Evolutionary conservation across 179 eudicot genomes (phyloP), one percentile per base, ranked within the genome.

Genomic region (Sideroxylon spinosum): DNA sequence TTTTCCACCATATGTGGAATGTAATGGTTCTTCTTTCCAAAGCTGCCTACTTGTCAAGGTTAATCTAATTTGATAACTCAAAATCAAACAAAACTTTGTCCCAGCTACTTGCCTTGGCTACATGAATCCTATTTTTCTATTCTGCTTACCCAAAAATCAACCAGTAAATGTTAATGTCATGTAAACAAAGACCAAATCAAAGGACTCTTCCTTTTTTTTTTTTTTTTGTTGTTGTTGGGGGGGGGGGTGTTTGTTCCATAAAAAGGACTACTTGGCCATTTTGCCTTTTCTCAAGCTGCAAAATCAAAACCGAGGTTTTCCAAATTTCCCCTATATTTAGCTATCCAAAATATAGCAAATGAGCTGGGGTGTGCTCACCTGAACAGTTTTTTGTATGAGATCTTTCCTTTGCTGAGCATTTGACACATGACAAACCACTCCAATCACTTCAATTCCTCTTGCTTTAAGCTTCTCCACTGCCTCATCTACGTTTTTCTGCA

Each of bases 371-470:
- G 29, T 20, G 22, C 73, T 66, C 20, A 94, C 98, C 97, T 88
- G 85, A 62, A 94, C 68, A 19, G 97, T 94, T 46, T 84, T 84
- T 7, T 86, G 87, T 8, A 92, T 85, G 66, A 94, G 83, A 89
- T 86, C 84, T 85, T 87, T 91, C 82, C 98, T 85, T 7, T 94
- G 98, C 63, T 86, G 83, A 14, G 90, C 91, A 88, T 90, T 90
- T 26, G 93, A 88, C 6, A 95, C 98, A 76, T 95, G 97, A 78
- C 98, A 95, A 80, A 90, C 97, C 83, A 94, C 88, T 73, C 98
- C 98, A 29, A 87, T 48, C 26, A 82, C 98, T 84, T 94, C 91
- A 79, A 91, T 86, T 48, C 97, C 97, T 81, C 78, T 84, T 6
- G 75, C 85, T 74, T 75, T 93, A 8, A 93, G 95, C 86, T 88